Base-by-base conservation (phyloP, 164 flowering plant genomes). In the Umbilicus rupestris region DNA sequence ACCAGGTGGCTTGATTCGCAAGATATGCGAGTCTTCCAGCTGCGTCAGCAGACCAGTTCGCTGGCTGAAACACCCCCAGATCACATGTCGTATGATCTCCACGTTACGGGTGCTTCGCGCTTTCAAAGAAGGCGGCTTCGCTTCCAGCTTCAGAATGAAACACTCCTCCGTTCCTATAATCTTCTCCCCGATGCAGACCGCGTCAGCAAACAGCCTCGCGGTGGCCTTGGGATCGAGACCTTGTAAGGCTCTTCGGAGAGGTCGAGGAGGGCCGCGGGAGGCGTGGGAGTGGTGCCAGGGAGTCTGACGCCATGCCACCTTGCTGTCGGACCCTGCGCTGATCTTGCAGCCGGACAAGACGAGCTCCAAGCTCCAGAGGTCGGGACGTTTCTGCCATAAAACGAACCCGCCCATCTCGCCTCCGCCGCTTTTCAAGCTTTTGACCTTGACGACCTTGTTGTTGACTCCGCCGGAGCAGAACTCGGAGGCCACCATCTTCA, bases 31-130 rank as follows among this genome's bases (percentile, higher is more conserved):
- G 77, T 93, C 98, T 71, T 87, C 82, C 1, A 90, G 78, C 22
- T 86, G 84, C 55, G 82, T 75, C 0, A 93, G 70, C 2, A 93
- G 85, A 29, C 97, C 98, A 0, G 90, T 93, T 74, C 78, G 80
- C 65, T 93, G 98, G 82, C 96, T 93, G 77, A 93, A 93, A 77
- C 83, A 87, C 10, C 98, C 98, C 92, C 89, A 88, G 0, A 93
- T 70, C 0, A 90, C 84, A 84, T 90, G 98, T 47, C 92, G 66
- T 3, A 90, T 83, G 33, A 93, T 85, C 60, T 90, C 92, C 4
- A 87, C 89, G 50, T 77, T 86, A 79, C 69, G 71, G 72, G 83
- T 83, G 77, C 98, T 90, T 69, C 98, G 78, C 2, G 86, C 87
- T 71, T 62, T 83, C 2, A 93, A 70, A 2, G 86, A 59, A 0